These are phyloP conservation scores for Pseudoperonospora humuli DNA, from an alignment of 352 stramenopile genomes.

Conservation along the genomic window DNA sequence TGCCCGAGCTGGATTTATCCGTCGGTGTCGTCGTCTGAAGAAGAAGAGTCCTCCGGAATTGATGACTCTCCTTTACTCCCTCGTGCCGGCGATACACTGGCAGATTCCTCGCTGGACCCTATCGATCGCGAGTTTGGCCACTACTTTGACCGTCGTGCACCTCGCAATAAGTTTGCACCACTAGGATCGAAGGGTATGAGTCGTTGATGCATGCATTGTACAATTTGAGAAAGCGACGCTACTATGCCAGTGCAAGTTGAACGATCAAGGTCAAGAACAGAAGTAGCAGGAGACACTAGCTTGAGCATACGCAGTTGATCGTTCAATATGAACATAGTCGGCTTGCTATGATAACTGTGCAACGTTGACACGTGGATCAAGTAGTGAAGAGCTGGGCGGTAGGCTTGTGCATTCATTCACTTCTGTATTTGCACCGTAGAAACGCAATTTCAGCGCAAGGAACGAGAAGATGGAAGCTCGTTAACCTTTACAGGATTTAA, in stretches of 20 bases:
- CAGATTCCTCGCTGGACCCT: conserved; percentile 13
- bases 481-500: too few relatives aligned
- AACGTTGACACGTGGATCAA: too few relatives aligned
- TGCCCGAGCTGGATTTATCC: conserved; percentile 56
- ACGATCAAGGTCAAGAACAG: too few relatives aligned
- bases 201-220: too few relatives aligned
- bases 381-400: too few relatives aligned
- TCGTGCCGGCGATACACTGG: conserved; percentile 2
- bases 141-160: conserved; percentile 24
- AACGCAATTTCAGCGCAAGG: too few relatives aligned
- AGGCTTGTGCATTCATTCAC: too few relatives aligned
- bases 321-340: too few relatives aligned
- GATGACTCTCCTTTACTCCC: conserved; percentile 36
- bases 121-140: conserved; percentile 34
- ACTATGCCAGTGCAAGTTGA: too few relatives aligned
- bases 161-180: conserved; percentile 11
- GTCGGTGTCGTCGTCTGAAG: conserved; percentile 52
- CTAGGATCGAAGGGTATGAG: conserved; percentile 5
- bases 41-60: conserved; percentile 52
- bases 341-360: too few relatives aligned
- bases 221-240: background rate
- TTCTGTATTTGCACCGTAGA: too few relatives aligned
- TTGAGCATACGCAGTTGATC: conserved; percentile 23
- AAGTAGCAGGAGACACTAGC: conserved; percentile 11
- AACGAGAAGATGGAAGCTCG: too few relatives aligned